Percentiles rank a stretch among this genome's conserved stretches.
These are phyloP conservation scores for Amaranthus tricolor DNA, from an alignment of 179 eudicot species.

Conservation along the genomic window DNA sequence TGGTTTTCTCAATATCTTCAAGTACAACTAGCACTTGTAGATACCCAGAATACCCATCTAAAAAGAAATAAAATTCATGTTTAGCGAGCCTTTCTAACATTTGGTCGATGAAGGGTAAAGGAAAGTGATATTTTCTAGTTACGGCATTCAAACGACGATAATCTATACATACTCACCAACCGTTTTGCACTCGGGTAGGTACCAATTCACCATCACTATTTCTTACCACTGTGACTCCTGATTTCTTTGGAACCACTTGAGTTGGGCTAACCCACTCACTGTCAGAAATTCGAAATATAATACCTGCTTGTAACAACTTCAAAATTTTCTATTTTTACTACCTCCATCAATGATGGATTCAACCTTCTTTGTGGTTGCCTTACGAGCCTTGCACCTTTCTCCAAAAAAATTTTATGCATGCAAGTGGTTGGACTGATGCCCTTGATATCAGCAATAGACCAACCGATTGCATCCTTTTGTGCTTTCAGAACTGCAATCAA, in stretches of 20 bases:
- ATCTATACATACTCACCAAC: neutral
- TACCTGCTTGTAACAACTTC: too few relatives aligned
- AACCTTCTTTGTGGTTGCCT: neutral
- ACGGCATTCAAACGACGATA: neutral
- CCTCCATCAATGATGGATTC: neutral
- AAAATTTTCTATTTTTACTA: neutral
- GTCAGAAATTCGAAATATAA: too few relatives aligned
- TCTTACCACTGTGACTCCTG: neutral
- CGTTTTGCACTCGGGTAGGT: neutral
- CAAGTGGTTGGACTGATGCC: neutral
- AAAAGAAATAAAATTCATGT: neutral
- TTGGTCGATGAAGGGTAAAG: conserved; percentile 1
- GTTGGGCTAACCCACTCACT: too few relatives aligned
- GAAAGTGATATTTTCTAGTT: neutral
- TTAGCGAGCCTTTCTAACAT: neutral
- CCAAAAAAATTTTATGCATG: neutral
- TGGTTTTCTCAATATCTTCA: neutral
- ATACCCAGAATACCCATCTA: neutral
- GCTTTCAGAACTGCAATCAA: neutral
- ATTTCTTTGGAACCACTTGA: too few relatives aligned
- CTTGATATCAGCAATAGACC: neutral
- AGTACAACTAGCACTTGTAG: neutral
- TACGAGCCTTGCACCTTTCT: neutral
- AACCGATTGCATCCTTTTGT: neutral
- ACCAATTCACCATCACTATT: neutral